Evolutionary conservation across 202 grass and related monocot genomes (phyloP).

Genomic region (Digitaria exilis): DNA sequence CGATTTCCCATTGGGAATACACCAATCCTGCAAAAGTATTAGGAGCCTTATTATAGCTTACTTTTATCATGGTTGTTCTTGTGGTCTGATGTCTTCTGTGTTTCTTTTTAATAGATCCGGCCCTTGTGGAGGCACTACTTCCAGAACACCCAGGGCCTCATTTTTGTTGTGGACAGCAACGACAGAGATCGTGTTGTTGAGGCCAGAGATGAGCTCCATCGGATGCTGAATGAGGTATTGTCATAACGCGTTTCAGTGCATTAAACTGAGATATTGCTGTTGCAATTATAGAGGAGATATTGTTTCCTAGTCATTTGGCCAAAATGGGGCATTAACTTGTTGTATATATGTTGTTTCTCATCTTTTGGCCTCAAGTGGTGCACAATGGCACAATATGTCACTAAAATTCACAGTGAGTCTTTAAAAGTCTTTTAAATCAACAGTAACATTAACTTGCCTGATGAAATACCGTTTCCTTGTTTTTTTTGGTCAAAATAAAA

Average conservation of each 20-base stretch:
- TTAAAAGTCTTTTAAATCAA: neutral
- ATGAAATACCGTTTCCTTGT: neutral
- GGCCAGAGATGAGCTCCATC: slow-evolving; percentile 97
- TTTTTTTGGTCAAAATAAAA: neutral
- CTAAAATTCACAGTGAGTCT: neutral
- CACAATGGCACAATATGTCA: neutral
- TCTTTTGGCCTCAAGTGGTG: neutral
- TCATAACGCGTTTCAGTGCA: neutral
- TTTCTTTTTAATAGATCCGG: slow-evolving; percentile 62
- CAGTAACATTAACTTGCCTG: neutral
- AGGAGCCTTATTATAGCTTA: neutral
- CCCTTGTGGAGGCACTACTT: slow-evolving; percentile 98
- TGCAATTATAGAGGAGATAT: neutral
- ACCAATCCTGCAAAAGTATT: neutral
- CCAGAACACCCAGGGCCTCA: slow-evolving; percentile 98
- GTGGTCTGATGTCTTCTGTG: neutral
- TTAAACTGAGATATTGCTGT: neutral
- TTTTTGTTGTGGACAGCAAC: slow-evolving; percentile 96
- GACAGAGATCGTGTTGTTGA: slow-evolving; percentile 96
- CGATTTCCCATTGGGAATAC: neutral
- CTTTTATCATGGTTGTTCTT: neutral
- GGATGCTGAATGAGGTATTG: slow-evolving; percentile 92
- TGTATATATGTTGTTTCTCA: neutral
- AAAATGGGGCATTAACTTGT: neutral
- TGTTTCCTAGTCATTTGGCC: neutral